Evolutionary conservation across 1,284 basidiomycete genomes (phyloP).

Genomic region (Cutaneotrichosporon spelunceum): DNA sequence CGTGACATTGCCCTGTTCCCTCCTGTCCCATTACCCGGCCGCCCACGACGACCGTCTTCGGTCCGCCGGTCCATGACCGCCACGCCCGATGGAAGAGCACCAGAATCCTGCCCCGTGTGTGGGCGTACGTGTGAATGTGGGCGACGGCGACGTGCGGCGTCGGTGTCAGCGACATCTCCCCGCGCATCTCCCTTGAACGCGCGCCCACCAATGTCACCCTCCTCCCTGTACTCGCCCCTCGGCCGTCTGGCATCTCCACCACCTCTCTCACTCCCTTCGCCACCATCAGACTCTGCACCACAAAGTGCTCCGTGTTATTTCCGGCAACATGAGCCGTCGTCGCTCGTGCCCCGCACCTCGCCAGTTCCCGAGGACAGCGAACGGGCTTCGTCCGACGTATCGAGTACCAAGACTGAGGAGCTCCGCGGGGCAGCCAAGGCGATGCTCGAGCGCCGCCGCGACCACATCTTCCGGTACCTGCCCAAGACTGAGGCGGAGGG

Average conservation of each 20-base stretch:
- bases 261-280: neutral
- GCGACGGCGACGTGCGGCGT: neutral
- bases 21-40: neutral
- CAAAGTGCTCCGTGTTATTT: neutral
- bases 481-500: neutral
- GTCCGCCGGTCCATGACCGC: neutral
- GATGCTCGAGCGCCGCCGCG: slow-evolving; percentile 2
- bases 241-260: neutral
- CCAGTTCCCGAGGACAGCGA: slow-evolving; percentile 9
- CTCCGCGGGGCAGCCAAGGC: neutral
- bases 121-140: no score
- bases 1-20: neutral
- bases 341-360: neutral
- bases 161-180: neutral
- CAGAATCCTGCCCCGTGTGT: neutral
- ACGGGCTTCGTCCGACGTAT: neutral
- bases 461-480: neutral
- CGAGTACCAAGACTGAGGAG: neutral
- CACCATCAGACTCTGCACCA: neutral
- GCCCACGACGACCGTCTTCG: neutral
- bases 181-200: neutral
- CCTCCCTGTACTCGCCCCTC: neutral
- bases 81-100: neutral
- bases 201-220: neutral
- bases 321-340: neutral